Base-by-base conservation (phyloP, 2,329 filamentous ascomycete species). In the Fusarium humuli region DNA sequence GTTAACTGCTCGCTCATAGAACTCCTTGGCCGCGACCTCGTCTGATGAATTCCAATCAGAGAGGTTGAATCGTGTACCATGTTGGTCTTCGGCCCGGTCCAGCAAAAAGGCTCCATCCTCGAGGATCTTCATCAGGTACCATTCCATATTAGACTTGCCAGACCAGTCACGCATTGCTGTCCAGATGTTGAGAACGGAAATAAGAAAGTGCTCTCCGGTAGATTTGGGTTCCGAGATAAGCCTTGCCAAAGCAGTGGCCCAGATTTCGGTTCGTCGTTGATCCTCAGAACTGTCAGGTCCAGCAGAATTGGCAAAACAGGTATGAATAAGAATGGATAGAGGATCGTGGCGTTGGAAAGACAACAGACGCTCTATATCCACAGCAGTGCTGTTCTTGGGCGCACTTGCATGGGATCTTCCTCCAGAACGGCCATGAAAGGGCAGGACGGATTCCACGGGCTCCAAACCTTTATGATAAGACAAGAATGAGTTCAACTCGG, bases 111-210 rank as follows among this genome's bases (percentile, higher is more conserved):
- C 92, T 71, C 96, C 96, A 74, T 97, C 92, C 80, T 97, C 93
- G 32, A 99, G 87, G 65, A 97, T 93, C 78, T 96, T 93, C 92
- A 97, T 96, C 14, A 99, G 87, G 79, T 95, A 98, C 81, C 94
- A 92, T 81, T 98, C 94, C 85, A 99, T 90, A 70, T 94, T 96
- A 72, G 91, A 89, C 75, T 92, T 94, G 61, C 94, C 94, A 42
- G 93, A 92, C 94, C 95, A 98, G 79, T 94, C 91, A 67, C 93
- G 90, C 86, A 94, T 92, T 59, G 90, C 86, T 54, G 93, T 90
- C 92, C 94, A 98, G 60, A 93, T 90, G 79, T 96, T 94, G 53
- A 99, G 86, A 34, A 98, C 89, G 49, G 92, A 91, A 69, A 93
- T 91, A 61, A 98, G 86, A 60, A 98, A 91, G 60, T 92, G 90